Evolutionary conservation across 208 protist genomes (phyloP).

Genomic region (Porcisia deanei): DNA sequence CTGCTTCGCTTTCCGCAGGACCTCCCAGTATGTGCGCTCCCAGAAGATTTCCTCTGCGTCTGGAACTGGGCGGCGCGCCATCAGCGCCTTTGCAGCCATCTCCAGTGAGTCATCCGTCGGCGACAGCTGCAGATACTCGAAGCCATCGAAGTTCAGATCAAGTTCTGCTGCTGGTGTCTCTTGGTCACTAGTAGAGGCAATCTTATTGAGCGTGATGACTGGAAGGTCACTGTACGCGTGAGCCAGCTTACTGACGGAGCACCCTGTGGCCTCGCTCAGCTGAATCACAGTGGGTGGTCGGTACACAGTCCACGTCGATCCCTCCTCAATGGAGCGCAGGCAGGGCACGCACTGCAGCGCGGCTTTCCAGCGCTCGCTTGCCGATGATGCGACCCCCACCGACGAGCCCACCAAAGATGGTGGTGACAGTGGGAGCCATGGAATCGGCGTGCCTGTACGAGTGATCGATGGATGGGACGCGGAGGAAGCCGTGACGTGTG

Average conservation of each 20-base stretch:
- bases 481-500: background rate
- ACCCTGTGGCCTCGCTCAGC: conserved; percentile 46
- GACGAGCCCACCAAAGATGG: background rate
- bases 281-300: conserved; percentile 54
- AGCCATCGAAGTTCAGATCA: conserved; percentile 16
- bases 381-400: background rate
- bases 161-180: background rate
- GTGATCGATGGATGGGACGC: background rate
- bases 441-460: conserved; percentile 2
- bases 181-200: conserved; percentile 1
- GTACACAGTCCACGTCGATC: conserved; percentile 46
- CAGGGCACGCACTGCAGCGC: conserved; percentile 42
- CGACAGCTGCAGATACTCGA: conserved; percentile 31
- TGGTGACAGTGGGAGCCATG: conserved; percentile 11
- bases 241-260: conserved; percentile 28
- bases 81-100: conserved; percentile 43
- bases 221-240: conserved; percentile 43
- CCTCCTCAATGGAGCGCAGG: conserved; percentile 34
- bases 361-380: conserved; percentile 8
- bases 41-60: conserved; percentile 64
- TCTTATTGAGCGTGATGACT: conserved; percentile 44
- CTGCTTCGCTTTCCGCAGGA: conserved; percentile 28
- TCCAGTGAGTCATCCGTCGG: conserved; percentile 47
- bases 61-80: conserved; percentile 35
- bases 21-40: conserved; percentile 65